Conservation (phyloP, 2,329 filamentous ascomycete genomes). For the Sclerotinia trifoliorum region DNA sequence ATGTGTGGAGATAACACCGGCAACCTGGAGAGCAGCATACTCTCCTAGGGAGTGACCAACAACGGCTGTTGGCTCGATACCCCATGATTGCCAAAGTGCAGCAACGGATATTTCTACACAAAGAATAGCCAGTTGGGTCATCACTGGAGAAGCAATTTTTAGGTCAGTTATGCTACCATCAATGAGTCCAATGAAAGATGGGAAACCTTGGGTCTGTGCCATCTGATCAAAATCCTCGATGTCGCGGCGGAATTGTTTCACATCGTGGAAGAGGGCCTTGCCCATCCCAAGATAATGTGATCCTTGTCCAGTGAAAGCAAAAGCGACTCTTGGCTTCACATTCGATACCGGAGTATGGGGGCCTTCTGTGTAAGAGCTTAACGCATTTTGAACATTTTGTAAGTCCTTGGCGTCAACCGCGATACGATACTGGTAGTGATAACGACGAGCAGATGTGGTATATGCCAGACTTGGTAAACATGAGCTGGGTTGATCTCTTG, state of each 20-base stretch:
- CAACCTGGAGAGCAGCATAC: slow-evolving; percentile 68
- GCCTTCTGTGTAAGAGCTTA: slow-evolving; percentile 13
- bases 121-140: slow-evolving; percentile 23
- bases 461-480: slow-evolving; percentile 26
- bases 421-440: slow-evolving; percentile 56
- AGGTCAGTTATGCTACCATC: slow-evolving; percentile 29
- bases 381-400: slow-evolving; percentile 27
- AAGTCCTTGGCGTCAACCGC: slow-evolving; percentile 46
- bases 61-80: slow-evolving; percentile 53
- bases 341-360: slow-evolving; percentile 21
- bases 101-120: slow-evolving; percentile 56
- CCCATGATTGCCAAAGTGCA: slow-evolving; percentile 55
- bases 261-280: slow-evolving; percentile 38
- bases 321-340: slow-evolving; percentile 19
- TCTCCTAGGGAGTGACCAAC: slow-evolving; percentile 68
- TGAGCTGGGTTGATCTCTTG: slow-evolving; percentile 18
- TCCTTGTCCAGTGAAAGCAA: slow-evolving; percentile 47
- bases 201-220: slow-evolving; percentile 32
- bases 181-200: slow-evolving; percentile 43
- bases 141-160: background rate
- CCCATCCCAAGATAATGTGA: slow-evolving; percentile 40
- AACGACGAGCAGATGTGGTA: slow-evolving; percentile 45
- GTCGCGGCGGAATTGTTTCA: slow-evolving; percentile 40
- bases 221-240: slow-evolving; percentile 35
- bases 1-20: slow-evolving; percentile 66